These are phyloP conservation scores for Mitragyna speciosa DNA, from an alignment of 257 asterid genomes.

Conservation along the genomic window DNA sequence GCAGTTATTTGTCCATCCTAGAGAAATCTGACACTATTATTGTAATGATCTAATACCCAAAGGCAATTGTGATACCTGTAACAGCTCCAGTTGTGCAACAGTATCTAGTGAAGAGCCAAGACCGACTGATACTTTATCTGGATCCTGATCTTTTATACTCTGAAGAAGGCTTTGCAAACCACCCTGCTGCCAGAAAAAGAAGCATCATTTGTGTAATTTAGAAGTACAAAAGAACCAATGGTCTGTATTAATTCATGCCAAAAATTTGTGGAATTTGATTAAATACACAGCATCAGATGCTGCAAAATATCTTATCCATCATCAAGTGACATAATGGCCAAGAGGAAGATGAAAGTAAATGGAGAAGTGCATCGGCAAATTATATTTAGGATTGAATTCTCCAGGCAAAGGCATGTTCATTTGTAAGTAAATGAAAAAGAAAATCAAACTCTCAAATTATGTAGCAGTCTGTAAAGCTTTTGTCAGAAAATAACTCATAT, in stretches of 20 bases:
- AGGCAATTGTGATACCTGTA: constrained; percentile 60
- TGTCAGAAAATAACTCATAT: constrained; percentile 2
- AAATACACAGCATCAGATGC: background rate
- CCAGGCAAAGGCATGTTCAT: background rate
- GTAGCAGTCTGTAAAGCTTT: background rate
- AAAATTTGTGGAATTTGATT: background rate
- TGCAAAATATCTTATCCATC: background rate
- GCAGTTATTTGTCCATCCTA: background rate
- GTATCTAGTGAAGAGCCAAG: constrained; percentile 83
- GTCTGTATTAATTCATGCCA: background rate
- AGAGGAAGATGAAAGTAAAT: background rate
- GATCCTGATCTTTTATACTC: constrained; percentile 71
- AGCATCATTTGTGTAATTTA: constrained; percentile 6
- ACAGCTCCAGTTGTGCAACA: constrained; percentile 82
- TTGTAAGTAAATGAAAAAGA: background rate
- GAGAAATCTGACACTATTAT: background rate
- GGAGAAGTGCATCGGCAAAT: background rate
- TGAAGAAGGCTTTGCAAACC: constrained; percentile 78
- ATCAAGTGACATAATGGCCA: too few relatives aligned
- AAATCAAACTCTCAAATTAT: background rate
- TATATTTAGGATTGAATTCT: background rate
- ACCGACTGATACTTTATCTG: constrained; percentile 76
- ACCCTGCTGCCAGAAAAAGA: constrained; percentile 45
- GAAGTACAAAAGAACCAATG: constrained; percentile 8
- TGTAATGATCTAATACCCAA: constrained; percentile 10